Evolutionary conservation across 306 rosid genomes (phyloP), one percentile per base, ranked within the genome.

Genomic region (Cucurbita moschata): DNA sequence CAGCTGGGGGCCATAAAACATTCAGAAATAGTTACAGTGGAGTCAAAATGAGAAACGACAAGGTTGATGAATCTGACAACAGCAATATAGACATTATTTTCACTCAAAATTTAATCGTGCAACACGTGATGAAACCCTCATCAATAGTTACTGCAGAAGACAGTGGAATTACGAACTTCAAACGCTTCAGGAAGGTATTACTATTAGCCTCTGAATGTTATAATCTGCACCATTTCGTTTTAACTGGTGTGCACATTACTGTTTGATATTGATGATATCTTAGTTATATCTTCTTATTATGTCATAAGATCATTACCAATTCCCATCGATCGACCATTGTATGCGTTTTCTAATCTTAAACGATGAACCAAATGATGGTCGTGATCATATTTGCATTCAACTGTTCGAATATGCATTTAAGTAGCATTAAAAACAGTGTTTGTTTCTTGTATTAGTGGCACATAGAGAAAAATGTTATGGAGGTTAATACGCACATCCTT

Each of bases 111-210:
- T 82, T 93, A 80, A 70, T 93, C 75, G 98, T 85, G 69, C 86
- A 89, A 56, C 84, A 87, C 83, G 63, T 38, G 19, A 78, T 38
- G 67, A n/a, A 19, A 40, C 78, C 44, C 30, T 21, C 79, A 60
- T 35, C 73, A 59, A 23, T 5, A 56, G 65, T 64, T 68, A 72
- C 81, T 72, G 75, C 82, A 70, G 77, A 85, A 52, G 78, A 83
- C 82, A 78, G 77, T 74, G 76, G 82, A 49, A 77, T 66, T 75
- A 75, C 88, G 62, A 83, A 88, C 82, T 90, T 90, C 78, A 93
- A 90, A 80, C 80, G 83, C 78, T 90, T 93, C 79, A 85, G 89
- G 79, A 93, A 93, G 97, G 98, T 90, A 67, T 30, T 59, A 3
- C 43, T 14, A 0, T 75, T 58, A 77, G 56, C 61, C 74, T 71